phyloP scores from a whole-genome alignment of 495 filamentous ascomycete species.

The Aspergillus hancockii region DNA sequence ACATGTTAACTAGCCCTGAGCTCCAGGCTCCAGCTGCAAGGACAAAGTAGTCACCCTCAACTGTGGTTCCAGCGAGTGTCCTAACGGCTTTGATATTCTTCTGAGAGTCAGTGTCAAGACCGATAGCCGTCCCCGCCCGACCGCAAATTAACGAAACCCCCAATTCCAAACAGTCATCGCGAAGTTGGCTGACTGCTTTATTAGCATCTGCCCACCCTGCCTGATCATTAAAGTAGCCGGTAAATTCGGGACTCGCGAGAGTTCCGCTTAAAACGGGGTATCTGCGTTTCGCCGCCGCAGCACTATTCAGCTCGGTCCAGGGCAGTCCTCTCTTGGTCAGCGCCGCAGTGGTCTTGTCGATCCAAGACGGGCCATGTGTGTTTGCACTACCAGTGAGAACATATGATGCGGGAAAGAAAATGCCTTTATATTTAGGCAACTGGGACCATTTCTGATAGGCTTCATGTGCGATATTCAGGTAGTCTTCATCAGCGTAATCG shows the following conservation, averaged over 20 bases:
- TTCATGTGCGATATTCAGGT: slow-evolving; percentile 9
- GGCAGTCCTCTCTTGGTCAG: background rate
- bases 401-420: slow-evolving; percentile 4
- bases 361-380: slow-evolving; percentile 3
- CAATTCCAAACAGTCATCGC: slow-evolving; percentile 25
- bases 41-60: slow-evolving; percentile 58
- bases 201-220: slow-evolving; percentile 77
- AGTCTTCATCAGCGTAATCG: slow-evolving; percentile 19
- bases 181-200: slow-evolving; percentile 58
- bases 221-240: slow-evolving; percentile 67
- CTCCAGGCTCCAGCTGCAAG: slow-evolving; percentile 84
- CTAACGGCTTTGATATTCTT: slow-evolving; percentile 6
- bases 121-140: slow-evolving; percentile 17
- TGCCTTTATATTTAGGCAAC: slow-evolving; percentile 5
- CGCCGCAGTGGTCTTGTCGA: slow-evolving; percentile 1
- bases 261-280: slow-evolving; percentile 43
- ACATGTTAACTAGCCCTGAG: slow-evolving; percentile 63
- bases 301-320: slow-evolving; percentile 5
- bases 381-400: slow-evolving; percentile 7
- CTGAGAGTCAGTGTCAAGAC: slow-evolving; percentile 6
- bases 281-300: background rate
- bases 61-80: slow-evolving; percentile 16
- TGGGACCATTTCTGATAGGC: slow-evolving; percentile 8
- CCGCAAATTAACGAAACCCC: slow-evolving; percentile 27
- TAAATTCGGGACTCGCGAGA: slow-evolving; percentile 21